Base-by-base conservation (phyloP, 768 basidiomycete species). In the Rhizopogon vulgaris region DNA sequence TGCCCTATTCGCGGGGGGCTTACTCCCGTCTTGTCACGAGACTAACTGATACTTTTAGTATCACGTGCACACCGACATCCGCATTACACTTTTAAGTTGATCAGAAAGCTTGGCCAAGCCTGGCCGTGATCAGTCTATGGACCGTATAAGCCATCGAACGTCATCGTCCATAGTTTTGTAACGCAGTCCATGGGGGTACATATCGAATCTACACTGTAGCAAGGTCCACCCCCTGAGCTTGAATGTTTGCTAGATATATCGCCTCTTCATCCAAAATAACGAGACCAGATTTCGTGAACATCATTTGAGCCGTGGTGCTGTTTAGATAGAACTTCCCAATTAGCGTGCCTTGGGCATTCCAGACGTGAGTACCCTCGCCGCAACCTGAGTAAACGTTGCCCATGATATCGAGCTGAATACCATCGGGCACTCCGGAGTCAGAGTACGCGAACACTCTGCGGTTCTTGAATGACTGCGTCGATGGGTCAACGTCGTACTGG, bases 361-460 rank as follows among this genome's bases (percentile, higher is more conserved):
- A 83, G 5, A 84, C 83, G 25, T 86, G 79, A 0, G 80, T 76
- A 37, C 85, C 86, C 52, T 88, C 87, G n/a, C 79, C 84, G 51
- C 78, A 79, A 1, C 81, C 83, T 0, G 81, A 71, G 60, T 80
- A 89, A 0, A 89, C 77, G 55, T 88, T 87, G 0, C 84, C 84
- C 0, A 73, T 63, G 4, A 69, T 69, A 58, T 90, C 87, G 1
- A 84, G 71, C 58, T 84, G 80, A 9, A 87, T 65, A 10, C 86
- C 86, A 53, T 88, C 85, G 6, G 85, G 78, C 28, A 82, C 67
- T 1, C 85, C 87, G 18, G 83, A 72, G 53, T 87, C 86, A 7
- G 69, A 60, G 56, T 80, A 87, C 0, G 85, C 84, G 56, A 89
- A 84, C 12, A 86, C 74, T 4, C 85, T 77, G 22, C 84, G 76